Base-by-base conservation (phyloP, 2,329 filamentous ascomycete species). In the Colletotrichum sp. region DNA sequence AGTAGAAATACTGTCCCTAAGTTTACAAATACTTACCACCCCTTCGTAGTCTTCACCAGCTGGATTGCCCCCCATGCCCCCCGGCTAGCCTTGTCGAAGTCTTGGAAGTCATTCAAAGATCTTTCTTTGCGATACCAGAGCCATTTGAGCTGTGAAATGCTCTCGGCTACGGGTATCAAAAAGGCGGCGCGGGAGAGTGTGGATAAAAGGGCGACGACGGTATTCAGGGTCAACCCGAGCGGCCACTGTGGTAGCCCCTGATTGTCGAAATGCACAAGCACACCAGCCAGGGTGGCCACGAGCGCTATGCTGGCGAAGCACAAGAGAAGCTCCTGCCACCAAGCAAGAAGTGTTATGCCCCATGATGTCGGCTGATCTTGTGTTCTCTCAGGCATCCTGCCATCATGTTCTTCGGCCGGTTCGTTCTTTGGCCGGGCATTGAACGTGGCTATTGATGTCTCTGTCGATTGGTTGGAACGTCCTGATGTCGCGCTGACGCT, bases 151-250 rank as follows among this genome's bases (percentile, higher is more conserved):
- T 77, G 76, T 1, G 77, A 77, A 4, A 80, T 59, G 12, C 77
- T 76, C 47, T 80, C 78, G 3, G 75, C 66, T 3, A 80, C 75
- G 4, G 79, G 76, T 12, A 78, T 66, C 16, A 80, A 58, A 31
- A 78, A 78, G 2, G 76, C 72, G 1, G 76, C 65, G 13, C 78
- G 76, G 8, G 76, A 67, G 12, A 78, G 24, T 1, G 79, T 80
- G 9, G 78, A 76, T 24, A 80, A 64, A 33, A 80, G 75, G 8
- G 78, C 77, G 4, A 80, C 58, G 5, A 78, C 58, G 0, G 79
- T 80, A 66, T 80, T 81, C 54, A 80, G 76, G 1, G 77, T 81
- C 31, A 80, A 67, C 6, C 77, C 77, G 6, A 79, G 31, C 3
- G 75, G 75, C 75, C 77, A 75, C 3, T 76, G 47, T 3, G 78